Conservation (phyloP, 1,284 basidiomycete genomes). For the Spongiforma sp. region DNA sequence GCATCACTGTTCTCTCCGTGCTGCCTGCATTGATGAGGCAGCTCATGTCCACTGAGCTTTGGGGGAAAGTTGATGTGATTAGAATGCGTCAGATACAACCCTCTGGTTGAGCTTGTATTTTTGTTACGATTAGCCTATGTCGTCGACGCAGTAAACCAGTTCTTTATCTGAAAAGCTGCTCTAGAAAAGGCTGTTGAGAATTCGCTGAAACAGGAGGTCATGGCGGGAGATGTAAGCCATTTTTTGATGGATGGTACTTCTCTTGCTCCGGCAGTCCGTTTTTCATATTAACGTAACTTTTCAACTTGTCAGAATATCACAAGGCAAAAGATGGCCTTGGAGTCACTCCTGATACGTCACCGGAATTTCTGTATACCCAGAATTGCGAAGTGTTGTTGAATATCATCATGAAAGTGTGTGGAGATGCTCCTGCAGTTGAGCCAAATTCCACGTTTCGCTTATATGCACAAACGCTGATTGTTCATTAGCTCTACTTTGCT, state of each 20-base stretch:
- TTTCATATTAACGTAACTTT: too few species aligned
- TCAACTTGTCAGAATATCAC: conserved; percentile 42
- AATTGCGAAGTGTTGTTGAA: conserved; percentile 16
- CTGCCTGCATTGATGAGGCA: too few species aligned
- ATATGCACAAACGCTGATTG: neutral
- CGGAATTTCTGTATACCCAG: conserved; percentile 24
- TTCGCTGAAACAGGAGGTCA: neutral
- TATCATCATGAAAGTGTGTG: conserved; percentile 25
- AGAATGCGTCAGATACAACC: too few species aligned
- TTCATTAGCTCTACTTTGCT: conserved; percentile 41
- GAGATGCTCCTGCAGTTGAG: conserved; percentile 42
- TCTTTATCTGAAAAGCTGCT: too few species aligned
- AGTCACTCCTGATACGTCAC: conserved; percentile 28
- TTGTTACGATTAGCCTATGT: too few species aligned
- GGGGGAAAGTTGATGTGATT: too few species aligned
- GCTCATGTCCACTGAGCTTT: too few species aligned
- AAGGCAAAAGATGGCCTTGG: conserved; percentile 34
- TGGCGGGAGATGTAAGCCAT: conserved; percentile 28
- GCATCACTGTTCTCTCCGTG: too few species aligned
- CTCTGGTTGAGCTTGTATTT: too few species aligned
- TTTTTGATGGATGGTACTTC: neutral
- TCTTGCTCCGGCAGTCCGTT: too few species aligned
- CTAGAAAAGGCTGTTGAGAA: too few species aligned
- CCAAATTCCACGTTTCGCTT: neutral
- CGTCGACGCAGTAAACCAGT: too few species aligned